Base-by-base conservation (phyloP, 805 yeast species). In the Yarrowia deformans region DNA sequence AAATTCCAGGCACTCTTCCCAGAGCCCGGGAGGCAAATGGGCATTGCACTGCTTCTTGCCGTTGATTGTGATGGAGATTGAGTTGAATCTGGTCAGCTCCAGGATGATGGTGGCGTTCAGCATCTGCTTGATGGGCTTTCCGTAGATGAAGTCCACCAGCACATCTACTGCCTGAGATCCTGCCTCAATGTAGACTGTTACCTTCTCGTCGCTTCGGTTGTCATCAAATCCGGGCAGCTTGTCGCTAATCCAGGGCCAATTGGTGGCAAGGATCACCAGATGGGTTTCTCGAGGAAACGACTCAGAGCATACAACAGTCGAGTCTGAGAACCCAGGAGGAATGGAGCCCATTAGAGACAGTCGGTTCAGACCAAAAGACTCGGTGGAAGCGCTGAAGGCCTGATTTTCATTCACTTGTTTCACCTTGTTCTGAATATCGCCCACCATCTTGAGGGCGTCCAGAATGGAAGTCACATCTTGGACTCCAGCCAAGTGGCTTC, bases 231-330 rank as follows among this genome's bases (percentile, higher is more conserved):
- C 52, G 6, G 52, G 50, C n/a, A 60, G 35, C 18, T 60, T 60
- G 19, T 60, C 66, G 23, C 66, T 43, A 32, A 60, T 45, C 66
- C 66, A 60, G 10, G 66, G 66, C 66, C 66, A 60, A 14, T 60
- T 60, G 18, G 52, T 43, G 12, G 66, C 66, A 1, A 60, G 52
- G 18, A 60, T 34, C 14, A 60, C 52, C 42, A 43, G 32, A 8
- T 60, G 66, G 7, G 52, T 34, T 4, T 32, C 18, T 19, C 66
- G 40, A 19, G 49, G 49, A 37, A 56, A 43, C 37, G 49, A 40
- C n/a, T 56, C 64, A 10, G 48, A 29, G n/a, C 64, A 56, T 1
- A 42, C 40, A 8, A 56, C 12, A 10, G 64, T 56, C 2, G 66
- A 43, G 12, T 60, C 66, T 14, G 66, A 60, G 42, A 60, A 60